These are phyloP conservation scores for Penicillium robsamsonii DNA, from an alignment of 495 filamentous ascomycete genomes.

Conservation along the genomic window DNA sequence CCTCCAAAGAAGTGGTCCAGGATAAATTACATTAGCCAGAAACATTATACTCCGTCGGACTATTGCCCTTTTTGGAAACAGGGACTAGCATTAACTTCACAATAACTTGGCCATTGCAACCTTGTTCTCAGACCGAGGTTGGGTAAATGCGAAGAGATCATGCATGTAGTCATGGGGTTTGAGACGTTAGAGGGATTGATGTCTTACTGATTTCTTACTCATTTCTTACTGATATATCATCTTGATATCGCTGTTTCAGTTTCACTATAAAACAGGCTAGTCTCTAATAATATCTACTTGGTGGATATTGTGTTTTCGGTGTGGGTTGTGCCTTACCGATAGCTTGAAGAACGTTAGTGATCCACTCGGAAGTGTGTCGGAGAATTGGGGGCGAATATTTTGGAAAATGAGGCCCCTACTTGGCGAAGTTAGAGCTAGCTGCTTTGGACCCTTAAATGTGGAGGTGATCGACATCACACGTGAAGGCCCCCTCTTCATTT, in stretches of 20 bases:
- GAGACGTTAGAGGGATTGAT: not conserved
- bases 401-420: not conserved
- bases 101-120: not conserved
- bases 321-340: not conserved
- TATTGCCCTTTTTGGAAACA: slow-evolving; percentile 9
- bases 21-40: slow-evolving; percentile 15
- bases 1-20: not conserved
- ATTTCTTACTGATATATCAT: not conserved
- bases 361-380: slow-evolving; percentile 2
- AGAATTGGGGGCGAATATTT: not conserved
- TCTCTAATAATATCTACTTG: not conserved
- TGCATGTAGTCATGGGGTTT: not conserved
- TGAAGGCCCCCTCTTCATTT: not conserved
- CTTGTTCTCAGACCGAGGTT: not conserved
- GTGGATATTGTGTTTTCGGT: not conserved
- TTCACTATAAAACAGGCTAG: slow-evolving; percentile 11
- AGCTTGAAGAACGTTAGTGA: not conserved
- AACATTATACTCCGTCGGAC: slow-evolving; percentile 7
- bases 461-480: not conserved
- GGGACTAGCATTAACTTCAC: not conserved
- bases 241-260: slow-evolving; percentile 11
- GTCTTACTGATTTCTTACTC: not conserved
- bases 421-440: slow-evolving; percentile 1
- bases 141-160: slow-evolving; percentile 1
- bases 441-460: not conserved